A percentile compares a stretch with the other conserved stretches of the same genome.
Evolutionary conservation across 306 rosid genomes (phyloP).

Genomic region (Prosopis cineraria): DNA sequence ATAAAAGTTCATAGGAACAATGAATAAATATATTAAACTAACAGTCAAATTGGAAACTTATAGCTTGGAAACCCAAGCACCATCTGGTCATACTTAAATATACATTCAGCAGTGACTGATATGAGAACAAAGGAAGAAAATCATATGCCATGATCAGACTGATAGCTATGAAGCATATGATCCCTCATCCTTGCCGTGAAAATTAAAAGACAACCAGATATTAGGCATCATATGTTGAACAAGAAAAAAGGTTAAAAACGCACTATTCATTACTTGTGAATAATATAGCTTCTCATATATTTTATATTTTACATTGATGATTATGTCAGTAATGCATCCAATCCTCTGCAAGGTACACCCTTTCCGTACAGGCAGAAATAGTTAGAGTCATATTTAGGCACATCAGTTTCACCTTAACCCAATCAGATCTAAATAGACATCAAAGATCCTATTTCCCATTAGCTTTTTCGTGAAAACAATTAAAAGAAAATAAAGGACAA

Average conservation of each 20-base stretch:
- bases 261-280: not conserved
- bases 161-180: conserved; percentile 18
- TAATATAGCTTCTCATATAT: not conserved
- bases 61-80: not conserved
- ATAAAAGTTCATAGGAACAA: conserved; percentile 31
- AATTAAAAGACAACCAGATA: not conserved
- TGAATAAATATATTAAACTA: conserved; percentile 25
- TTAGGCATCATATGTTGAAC: not conserved
- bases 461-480: not conserved
- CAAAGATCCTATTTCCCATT: not conserved
- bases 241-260: not conserved
- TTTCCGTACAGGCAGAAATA: conserved; percentile 2
- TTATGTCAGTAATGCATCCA: conserved; percentile 14
- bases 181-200: conserved; percentile 11
- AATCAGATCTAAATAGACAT: conserved; percentile 4
- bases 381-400: conserved; percentile 19
- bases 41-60: conserved; percentile 12
- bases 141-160: conserved; percentile 1
- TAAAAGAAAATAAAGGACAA: not conserved
- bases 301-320: too few species aligned
- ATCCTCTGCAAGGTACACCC: conserved; percentile 24
- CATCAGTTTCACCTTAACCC: conserved; percentile 4
- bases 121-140: conserved; percentile 22
- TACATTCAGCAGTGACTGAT: conserved; percentile 19
- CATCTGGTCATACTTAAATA: not conserved